Conservation (phyloP, 352 stramenopile genomes). For the Saprolegnia parasitica region DNA sequence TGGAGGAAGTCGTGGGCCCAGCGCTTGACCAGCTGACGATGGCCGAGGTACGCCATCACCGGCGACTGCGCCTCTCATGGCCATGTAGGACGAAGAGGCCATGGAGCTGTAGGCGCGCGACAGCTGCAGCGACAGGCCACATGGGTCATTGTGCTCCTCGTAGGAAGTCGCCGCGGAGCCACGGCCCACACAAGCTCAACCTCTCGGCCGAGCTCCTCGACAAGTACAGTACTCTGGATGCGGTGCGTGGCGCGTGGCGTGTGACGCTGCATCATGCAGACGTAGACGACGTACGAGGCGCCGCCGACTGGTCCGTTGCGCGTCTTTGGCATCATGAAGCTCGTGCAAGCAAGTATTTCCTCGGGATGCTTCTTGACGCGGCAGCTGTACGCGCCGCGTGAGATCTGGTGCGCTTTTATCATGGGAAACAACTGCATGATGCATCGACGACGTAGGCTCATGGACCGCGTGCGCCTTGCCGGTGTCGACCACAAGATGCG, state of each 20-base stretch:
- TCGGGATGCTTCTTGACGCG: slow-evolving; percentile 64
- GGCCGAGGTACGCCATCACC: background rate
- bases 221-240: background rate
- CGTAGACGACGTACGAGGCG: slow-evolving; percentile 1
- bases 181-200: slow-evolving; percentile 9
- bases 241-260: background rate
- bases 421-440: background rate
- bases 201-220: slow-evolving; percentile 26
- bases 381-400: slow-evolving; percentile 68
- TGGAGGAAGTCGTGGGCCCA: background rate
- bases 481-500: slow-evolving; percentile 27
- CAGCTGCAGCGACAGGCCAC: no score
- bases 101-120: slow-evolving; percentile 2
- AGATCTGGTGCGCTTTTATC: slow-evolving; percentile 52
- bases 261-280: background rate
- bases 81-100: slow-evolving; percentile 4
- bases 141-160: background rate
- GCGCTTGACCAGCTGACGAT: background rate
- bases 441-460: slow-evolving; percentile 2
- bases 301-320: slow-evolving; percentile 39
- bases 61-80: no score
- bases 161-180: slow-evolving; percentile 26
- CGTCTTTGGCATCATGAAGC: slow-evolving; percentile 75
- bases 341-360: slow-evolving; percentile 76
- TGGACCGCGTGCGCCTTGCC: slow-evolving; percentile 46